Base-by-base conservation (phyloP, 192 early-diverging fungal genomes). In the Coemansia sp. region DNA sequence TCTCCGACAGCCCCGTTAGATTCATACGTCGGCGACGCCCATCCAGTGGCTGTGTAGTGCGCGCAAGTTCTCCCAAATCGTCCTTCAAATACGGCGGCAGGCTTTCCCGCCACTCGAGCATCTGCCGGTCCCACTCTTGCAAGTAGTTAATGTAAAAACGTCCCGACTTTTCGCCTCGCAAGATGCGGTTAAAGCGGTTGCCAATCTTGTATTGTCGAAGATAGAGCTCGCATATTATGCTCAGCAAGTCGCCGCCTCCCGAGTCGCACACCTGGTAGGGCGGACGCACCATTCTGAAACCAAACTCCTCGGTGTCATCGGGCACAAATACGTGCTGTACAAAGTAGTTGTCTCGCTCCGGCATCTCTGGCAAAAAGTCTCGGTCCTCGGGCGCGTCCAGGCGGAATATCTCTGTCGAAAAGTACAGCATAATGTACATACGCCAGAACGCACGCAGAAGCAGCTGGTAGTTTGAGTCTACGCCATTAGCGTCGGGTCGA, bases 111-210 rank as follows among this genome's bases (percentile, higher is more conserved):
- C 82, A 84, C 62, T 76, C 74, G 33, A 84, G 71, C 76, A 84
- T 79, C 66, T 79, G 82, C 8, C 82, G 76, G 66, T 84, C 82
- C 82, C 82, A 84, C 69, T 84, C 82, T 20, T 67, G 74, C 68
- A 84, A 33, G 53, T 79, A 84, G 47, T 65, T 76, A 53, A 84
- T 69, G 55, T 84, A 84, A 58, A 71, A 72, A 34, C 69, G 43
- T 7, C 52, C 55, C 24, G 69, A 63, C 74, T 79, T 84, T 24
- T 84, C 82, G 60, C 77, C 74, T 18, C 82, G 82, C 69, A 74
- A 44, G 3, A 84, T 72, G 46, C 74, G 73, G 71, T 84, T 84
- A 58, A 84, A 84, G 55, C 74, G 68, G 58, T 79, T 84, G 64
- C 77, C 68, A 38, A 84, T 76, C 72, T 79, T 79, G 77, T 79